Percentiles rank a stretch among this genome's conserved stretches.
Conservation (phyloP, 2,329 filamentous ascomycete species). For the Parascedosporium putredinis region DNA sequence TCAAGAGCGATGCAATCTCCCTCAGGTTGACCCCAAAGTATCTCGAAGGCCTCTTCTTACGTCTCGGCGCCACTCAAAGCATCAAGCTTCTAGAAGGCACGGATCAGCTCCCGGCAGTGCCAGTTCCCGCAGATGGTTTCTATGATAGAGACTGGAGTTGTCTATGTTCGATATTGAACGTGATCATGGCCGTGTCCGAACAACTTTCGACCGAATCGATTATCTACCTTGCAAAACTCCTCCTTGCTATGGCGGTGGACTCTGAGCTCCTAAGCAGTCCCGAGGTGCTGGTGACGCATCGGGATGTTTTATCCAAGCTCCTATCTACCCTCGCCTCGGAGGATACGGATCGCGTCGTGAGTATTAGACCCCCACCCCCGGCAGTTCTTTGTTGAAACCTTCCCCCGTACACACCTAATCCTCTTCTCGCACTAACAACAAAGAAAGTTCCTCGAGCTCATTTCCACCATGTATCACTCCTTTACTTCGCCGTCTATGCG, state of each 20-base stretch:
- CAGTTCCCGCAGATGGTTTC: slow-evolving; percentile 20
- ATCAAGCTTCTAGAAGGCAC: slow-evolving; percentile 19
- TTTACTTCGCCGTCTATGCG: slow-evolving; percentile 42
- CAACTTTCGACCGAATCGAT: slow-evolving; percentile 23
- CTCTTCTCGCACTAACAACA: background rate
- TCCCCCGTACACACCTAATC: background rate
- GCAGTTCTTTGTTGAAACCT: background rate
- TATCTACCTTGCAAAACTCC: slow-evolving; percentile 31
- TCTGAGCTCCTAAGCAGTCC: slow-evolving; percentile 1
- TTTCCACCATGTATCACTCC: slow-evolving; percentile 26
- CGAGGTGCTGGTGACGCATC: slow-evolving; percentile 24
- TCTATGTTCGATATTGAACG: slow-evolving; percentile 31
- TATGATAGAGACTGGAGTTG: slow-evolving; percentile 33
- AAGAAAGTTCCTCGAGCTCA: background rate
- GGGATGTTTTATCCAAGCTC: background rate
- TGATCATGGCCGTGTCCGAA: slow-evolving; percentile 28
- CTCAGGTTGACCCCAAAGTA: slow-evolving; percentile 33
- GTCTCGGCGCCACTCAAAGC: slow-evolving; percentile 45
- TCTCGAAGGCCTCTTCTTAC: slow-evolving; percentile 43
- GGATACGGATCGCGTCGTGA: slow-evolving; percentile 2
- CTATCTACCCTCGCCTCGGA: background rate
- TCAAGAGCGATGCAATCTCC: slow-evolving; percentile 46
- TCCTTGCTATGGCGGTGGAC: slow-evolving; percentile 47
- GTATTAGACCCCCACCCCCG: background rate
- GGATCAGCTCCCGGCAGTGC: slow-evolving; percentile 13